Evolutionary conservation across 352 stramenopile genomes (phyloP), one percentile per base, ranked within the genome.

Genomic region (Plasmopara halstedii): DNA sequence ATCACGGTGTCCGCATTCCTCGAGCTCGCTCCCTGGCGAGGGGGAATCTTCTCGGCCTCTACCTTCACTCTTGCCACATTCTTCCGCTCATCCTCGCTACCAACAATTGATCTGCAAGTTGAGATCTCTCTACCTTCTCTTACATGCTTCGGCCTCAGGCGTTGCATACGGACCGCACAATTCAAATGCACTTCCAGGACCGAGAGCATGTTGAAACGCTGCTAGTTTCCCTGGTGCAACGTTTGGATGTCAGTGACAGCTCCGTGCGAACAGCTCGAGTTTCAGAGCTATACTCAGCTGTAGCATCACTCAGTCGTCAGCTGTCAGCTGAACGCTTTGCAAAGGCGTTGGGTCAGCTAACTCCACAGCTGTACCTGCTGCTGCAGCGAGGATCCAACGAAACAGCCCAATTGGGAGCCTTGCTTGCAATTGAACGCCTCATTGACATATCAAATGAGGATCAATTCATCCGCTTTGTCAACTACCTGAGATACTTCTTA

Each of bases 381-480:
- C 50, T 94, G 8, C 82, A 94, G 38, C 40, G 35, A 34, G 70
- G 63, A 17, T 52, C 72, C 2, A 58, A 65, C 11, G 79, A 91
- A 43, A 60, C 50, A 37, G 77, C 88, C 9, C 77, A 91, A 46
- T 58, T 93, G 25, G 83, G 83, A 23, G 83, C 69, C 0, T 47
- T 95, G 18, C 52, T 71, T 11, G 83, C 82, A 25, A 90, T 95
- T 10, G 74, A 88, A 33, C 49, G 71, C 42, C 67, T 95, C 35
- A 85, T 94, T 32, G 82, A 87, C 50, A 54, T 95, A 42, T 79
- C 70, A 7, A 84, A 80, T 14, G 82, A 95, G 54, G 79, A 87
- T 54, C 83, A 95, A 64, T 83, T 95, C 46, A 94, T 95, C 56
- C 79, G 83, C 29, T 95, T 94, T 53, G 83, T 85, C 27, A 95